Conservation (phyloP, 495 filamentous ascomycete species). For the Talaromyces stipitatus region DNA sequence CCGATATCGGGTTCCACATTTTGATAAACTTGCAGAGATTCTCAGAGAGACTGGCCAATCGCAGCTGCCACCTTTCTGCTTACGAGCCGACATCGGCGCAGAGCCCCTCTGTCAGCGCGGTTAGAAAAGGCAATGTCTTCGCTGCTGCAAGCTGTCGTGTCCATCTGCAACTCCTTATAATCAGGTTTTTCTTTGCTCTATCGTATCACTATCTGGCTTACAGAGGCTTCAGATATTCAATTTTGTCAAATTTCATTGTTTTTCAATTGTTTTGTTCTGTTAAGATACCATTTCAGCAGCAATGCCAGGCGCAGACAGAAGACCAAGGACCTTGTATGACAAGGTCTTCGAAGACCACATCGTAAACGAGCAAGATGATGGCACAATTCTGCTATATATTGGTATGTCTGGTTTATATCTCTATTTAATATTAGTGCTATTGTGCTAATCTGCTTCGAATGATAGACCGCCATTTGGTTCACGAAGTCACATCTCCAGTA, state of each 20-base stretch:
- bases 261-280: neutral
- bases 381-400: constrained; percentile 89
- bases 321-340: constrained; percentile 90
- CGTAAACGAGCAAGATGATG: constrained; percentile 87
- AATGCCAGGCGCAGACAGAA: constrained; percentile 74
- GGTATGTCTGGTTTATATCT: constrained; percentile 39
- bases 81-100: constrained; percentile 1
- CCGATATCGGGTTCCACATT: constrained; percentile 1
- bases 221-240: neutral
- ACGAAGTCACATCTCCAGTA: constrained; percentile 89
- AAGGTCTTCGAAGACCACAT: constrained; percentile 93
- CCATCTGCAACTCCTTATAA: neutral
- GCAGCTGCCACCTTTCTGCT: neutral
- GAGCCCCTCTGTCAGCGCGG: constrained; percentile 3
- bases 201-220: no score
- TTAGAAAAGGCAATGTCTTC: constrained; percentile 5
- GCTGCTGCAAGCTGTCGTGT: neutral
- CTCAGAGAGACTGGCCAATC: neutral
- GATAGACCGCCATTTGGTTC: constrained; percentile 84
- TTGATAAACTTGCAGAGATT: neutral
- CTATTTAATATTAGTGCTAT: neutral
- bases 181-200: neutral
- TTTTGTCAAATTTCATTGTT: neutral
- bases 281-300: constrained; percentile 16
- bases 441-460: neutral